These are phyloP conservation scores for Aspergillus ellipticus DNA, from an alignment of 495 filamentous ascomycete species.

Conservation along the genomic window DNA sequence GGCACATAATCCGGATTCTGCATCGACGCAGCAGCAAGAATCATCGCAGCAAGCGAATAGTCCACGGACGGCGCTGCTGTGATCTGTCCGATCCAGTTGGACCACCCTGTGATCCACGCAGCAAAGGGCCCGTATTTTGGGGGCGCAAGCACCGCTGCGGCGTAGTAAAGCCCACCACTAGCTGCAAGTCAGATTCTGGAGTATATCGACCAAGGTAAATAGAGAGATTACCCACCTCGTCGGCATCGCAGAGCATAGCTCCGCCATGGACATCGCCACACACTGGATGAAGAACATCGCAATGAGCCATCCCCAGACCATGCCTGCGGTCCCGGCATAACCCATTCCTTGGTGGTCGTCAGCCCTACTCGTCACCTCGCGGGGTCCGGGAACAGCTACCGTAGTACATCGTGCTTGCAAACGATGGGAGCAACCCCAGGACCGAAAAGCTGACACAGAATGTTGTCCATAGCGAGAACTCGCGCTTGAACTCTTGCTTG, in stretches of 20 bases:
- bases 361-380: background rate
- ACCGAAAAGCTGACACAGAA: conserved; percentile 79
- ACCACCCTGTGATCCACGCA: conserved; percentile 73
- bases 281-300: conserved; percentile 73
- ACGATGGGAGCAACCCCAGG: conserved; percentile 68
- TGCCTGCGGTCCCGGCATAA: conserved; percentile 76
- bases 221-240: conserved; percentile 41
- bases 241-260: conserved; percentile 65
- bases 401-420: conserved; percentile 72
- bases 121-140: conserved; percentile 71
- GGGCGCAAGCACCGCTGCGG: conserved; percentile 72
- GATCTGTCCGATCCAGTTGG: conserved; percentile 70
- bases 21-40: conserved; percentile 68
- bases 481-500: conserved; percentile 77
- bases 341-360: conserved; percentile 54
- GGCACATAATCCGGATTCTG: conserved; percentile 62
- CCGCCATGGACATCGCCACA: conserved; percentile 65
- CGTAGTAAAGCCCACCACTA: conserved; percentile 76
- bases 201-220: background rate
- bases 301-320: conserved; percentile 81
- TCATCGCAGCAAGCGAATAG: conserved; percentile 65
- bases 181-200: conserved; percentile 15
- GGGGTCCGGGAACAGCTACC: conserved; percentile 28
- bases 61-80: conserved; percentile 66
- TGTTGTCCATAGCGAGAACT: conserved; percentile 79